A percentile compares a stretch with the other conserved stretches of the same genome.
These are phyloP conservation scores for Durio zibethinus DNA, from an alignment of 345 rosid species.

Conservation along the genomic window DNA sequence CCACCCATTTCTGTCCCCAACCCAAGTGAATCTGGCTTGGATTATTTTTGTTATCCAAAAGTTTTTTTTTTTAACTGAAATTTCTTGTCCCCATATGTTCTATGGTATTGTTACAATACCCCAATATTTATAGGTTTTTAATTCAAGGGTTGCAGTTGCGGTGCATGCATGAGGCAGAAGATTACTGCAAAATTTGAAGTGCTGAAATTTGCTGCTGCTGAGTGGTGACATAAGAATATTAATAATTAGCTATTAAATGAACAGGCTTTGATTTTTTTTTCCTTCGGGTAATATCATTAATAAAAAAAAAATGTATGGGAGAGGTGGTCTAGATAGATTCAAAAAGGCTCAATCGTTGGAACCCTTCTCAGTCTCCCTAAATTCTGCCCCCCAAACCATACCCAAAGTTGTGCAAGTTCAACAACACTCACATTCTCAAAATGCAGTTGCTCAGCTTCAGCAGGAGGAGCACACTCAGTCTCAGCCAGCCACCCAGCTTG, in stretches of 20 bases:
- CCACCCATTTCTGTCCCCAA: not conserved
- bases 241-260: no score
- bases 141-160: not conserved
- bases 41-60: no score
- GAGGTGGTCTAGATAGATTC: conserved; percentile 86
- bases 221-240: not conserved
- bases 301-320: conserved; percentile 64
- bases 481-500: conserved; percentile 53
- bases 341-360: conserved; percentile 86
- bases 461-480: conserved; percentile 39
- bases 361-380: conserved; percentile 70
- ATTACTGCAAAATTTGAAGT: not conserved
- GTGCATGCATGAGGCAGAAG: not conserved
- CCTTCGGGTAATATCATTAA: not conserved
- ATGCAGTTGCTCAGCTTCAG: conserved; percentile 16
- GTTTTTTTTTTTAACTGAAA: not conserved
- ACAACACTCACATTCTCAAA: conserved; percentile 33
- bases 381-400: conserved; percentile 37
- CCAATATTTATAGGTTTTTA: not conserved
- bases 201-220: not conserved
- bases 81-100: not conserved
- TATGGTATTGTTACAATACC: not conserved
- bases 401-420: conserved; percentile 22
- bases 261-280: not conserved
- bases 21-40: not conserved